A percentile compares a stretch with the other conserved stretches of the same genome.
phyloP scores from a whole-genome alignment of 257 asterid genomes.

The Echites panduratus region DNA sequence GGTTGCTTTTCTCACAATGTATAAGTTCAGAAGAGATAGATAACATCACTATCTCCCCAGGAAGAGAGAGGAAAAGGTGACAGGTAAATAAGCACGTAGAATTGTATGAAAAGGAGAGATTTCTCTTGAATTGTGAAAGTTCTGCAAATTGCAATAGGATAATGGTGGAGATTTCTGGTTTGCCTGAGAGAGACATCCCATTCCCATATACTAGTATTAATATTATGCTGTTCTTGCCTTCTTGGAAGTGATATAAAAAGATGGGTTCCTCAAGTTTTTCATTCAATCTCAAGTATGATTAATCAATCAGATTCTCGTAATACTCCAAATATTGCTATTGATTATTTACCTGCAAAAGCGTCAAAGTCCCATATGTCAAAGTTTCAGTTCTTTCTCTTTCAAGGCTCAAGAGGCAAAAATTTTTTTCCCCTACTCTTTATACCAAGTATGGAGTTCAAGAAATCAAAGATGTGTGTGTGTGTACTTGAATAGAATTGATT shows the following conservation, averaged over 20 bases:
- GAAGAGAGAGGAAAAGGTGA: background rate
- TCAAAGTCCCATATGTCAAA: no score
- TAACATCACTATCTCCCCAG: background rate
- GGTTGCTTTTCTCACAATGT: background rate
- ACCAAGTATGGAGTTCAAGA: no score
- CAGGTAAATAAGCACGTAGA: background rate
- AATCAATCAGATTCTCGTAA: no score
- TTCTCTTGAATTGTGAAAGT: conserved; percentile 12
- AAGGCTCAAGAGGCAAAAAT: no score
- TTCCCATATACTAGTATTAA: no score
- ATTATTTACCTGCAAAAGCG: no score
- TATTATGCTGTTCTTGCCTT: background rate
- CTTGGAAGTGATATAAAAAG: background rate
- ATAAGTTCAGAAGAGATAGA: background rate
- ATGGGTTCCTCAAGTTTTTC: background rate
- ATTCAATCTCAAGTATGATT: background rate
- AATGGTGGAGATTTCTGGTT: background rate
- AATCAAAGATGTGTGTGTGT: no score
- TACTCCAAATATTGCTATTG: no score
- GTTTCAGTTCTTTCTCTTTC: no score
- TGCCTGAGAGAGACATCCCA: background rate
- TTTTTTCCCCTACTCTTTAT: no score
- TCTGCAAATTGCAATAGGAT: background rate
- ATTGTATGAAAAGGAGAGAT: conserved; percentile 11
- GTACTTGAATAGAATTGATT: no score